These are phyloP conservation scores for Oxyria digyna DNA, from an alignment of 148 eudicot genomes.

Conservation along the genomic window DNA sequence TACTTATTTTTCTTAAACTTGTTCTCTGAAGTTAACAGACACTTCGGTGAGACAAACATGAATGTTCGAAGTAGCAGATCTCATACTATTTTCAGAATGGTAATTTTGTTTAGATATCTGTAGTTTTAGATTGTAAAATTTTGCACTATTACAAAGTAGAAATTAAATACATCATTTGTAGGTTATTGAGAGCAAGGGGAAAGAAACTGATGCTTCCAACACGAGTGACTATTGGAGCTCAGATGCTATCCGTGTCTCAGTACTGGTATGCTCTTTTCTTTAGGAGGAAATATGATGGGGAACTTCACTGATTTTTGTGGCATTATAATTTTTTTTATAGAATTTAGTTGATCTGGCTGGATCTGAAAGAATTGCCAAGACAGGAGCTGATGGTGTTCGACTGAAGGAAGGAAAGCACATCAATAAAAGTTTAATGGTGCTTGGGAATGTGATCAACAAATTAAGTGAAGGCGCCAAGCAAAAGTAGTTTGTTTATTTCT, in stretches of 20 bases:
- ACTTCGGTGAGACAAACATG: constrained; percentile 99
- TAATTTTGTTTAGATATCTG: constrained; percentile 18
- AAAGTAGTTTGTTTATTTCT: constrained; percentile 35
- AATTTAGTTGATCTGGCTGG: constrained; percentile 96
- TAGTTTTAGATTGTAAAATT: background rate
- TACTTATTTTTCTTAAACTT: constrained; percentile 8
- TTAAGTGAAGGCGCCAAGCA: constrained; percentile 89
- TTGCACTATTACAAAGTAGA: background rate
- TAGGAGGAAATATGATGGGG: background rate
- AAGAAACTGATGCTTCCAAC: constrained; percentile 27
- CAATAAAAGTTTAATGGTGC: constrained; percentile 89
- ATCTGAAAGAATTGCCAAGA: constrained; percentile 91
- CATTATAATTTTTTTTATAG: constrained; percentile 17
- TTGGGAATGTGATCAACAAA: constrained; percentile 93
- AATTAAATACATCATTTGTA: constrained; percentile 10
- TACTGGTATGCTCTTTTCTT: constrained; percentile 48
- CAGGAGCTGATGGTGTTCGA: constrained; percentile 97
- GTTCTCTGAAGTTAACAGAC: constrained; percentile 60
- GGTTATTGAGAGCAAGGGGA: constrained; percentile 93
- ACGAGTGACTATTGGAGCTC: constrained; percentile 25
- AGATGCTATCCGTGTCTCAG: constrained; percentile 92
- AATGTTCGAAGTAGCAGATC: constrained; percentile 96
- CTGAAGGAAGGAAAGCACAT: constrained; percentile 94
- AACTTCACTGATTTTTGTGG: background rate
- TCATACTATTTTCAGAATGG: constrained; percentile 97